Evolutionary conservation across 208 protist species (phyloP).

Genomic region (Leishmania turanica): DNA sequence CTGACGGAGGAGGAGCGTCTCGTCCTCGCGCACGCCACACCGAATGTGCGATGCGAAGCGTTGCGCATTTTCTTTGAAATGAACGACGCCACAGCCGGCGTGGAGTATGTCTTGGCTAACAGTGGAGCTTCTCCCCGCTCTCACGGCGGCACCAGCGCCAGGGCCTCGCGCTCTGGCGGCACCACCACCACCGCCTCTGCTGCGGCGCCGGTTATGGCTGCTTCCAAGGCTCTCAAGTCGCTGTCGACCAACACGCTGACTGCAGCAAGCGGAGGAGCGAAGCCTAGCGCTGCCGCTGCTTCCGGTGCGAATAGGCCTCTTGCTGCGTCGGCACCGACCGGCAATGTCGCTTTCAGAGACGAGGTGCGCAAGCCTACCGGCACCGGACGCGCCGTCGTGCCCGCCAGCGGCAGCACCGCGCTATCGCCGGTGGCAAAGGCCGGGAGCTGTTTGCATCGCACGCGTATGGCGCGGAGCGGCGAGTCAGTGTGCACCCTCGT

Average conservation of each 20-base stretch:
- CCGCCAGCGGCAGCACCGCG: neutral
- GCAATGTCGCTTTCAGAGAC: neutral
- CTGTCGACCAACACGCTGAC: conserved; percentile 6
- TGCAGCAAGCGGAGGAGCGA: neutral
- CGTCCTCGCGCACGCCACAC: conserved; percentile 31
- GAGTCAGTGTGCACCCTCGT: conserved; percentile 41
- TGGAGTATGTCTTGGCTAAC: conserved; percentile 48
- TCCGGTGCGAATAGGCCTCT: neutral
- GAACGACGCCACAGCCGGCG: conserved; percentile 34
- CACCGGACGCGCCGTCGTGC: neutral
- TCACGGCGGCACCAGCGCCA: conserved; percentile 11
- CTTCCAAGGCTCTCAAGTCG: neutral
- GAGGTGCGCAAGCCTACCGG: neutral
- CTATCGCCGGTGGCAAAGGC: neutral
- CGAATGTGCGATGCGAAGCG: conserved; percentile 53
- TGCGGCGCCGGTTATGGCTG: neutral
- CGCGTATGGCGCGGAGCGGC: conserved; percentile 22
- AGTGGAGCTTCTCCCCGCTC: neutral
- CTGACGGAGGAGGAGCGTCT: conserved; percentile 39
- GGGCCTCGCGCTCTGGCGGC: neutral
- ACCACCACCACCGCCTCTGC: neutral
- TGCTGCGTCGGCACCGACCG: neutral
- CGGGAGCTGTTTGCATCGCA: conserved; percentile 13
- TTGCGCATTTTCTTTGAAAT: conserved; percentile 71
- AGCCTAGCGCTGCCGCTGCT: neutral